A percentile compares a stretch with the other conserved stretches of the same genome.
Conservation (phyloP, 148 eudicot genomes). For the Gaultheria prostrata region DNA sequence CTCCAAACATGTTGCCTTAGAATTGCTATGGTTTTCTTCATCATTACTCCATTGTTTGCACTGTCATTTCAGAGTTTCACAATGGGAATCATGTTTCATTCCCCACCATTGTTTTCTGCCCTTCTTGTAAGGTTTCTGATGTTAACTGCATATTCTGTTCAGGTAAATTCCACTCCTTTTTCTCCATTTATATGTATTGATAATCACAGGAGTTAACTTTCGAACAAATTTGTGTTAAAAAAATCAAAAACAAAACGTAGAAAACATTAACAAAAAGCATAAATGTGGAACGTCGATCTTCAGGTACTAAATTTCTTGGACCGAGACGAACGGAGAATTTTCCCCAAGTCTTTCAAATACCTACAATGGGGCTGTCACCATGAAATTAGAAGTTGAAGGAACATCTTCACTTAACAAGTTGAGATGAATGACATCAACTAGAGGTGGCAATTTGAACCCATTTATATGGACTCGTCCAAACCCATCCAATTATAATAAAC, state of each 20-base stretch:
- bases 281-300: no score
- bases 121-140: slow-evolving; percentile 19
- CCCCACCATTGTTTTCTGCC: slow-evolving; percentile 24
- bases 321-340: no score
- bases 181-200: background rate
- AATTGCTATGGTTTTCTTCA: background rate
- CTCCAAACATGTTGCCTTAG: background rate
- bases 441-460: no score
- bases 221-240: background rate
- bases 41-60: background rate
- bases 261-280: no score
- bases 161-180: slow-evolving; percentile 9
- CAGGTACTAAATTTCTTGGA: background rate
- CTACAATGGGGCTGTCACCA: background rate
- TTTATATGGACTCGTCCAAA: no score
- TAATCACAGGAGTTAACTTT: background rate
- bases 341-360: background rate
- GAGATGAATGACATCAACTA: background rate
- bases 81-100: slow-evolving; percentile 26
- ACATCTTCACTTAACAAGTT: background rate
- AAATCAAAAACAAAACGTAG: no score
- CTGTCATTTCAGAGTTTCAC: slow-evolving; percentile 19
- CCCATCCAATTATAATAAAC: no score
- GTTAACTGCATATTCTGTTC: slow-evolving; percentile 22
- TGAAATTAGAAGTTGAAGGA: background rate